Percentiles rank a stretch among this genome's conserved stretches.
Conservation (phyloP, 2,329 filamentous ascomycete genomes). For the Colletotrichum orbiculare region DNA sequence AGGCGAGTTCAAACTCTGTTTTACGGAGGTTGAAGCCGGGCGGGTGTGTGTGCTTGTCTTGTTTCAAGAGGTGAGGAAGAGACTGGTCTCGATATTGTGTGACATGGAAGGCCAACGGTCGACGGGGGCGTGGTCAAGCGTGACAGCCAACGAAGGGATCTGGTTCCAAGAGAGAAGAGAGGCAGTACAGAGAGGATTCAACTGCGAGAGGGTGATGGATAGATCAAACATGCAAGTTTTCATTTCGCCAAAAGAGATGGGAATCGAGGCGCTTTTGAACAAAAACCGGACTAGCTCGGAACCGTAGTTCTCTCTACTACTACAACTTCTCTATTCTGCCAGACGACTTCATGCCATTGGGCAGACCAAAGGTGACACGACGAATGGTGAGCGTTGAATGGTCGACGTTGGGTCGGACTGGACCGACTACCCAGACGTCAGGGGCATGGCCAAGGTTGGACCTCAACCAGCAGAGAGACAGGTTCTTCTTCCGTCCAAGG, state of each 20-base stretch:
- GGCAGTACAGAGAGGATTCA: background rate
- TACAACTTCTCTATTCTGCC: background rate
- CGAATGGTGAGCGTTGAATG: background rate
- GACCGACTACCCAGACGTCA: background rate
- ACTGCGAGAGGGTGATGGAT: constrained; percentile 11
- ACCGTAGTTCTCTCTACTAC: background rate
- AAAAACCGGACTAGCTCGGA: constrained; percentile 19
- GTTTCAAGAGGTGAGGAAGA: constrained; percentile 11
- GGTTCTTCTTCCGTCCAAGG: background rate
- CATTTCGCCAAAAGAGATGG: background rate
- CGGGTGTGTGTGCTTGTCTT: no score
- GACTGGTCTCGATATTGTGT: background rate
- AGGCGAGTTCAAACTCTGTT: background rate
- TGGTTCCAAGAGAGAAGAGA: background rate
- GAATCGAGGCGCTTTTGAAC: constrained; percentile 32
- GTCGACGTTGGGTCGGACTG: background rate
- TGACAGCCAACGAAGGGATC: background rate
- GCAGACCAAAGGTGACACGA: constrained; percentile 1
- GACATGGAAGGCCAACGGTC: constrained; percentile 6
- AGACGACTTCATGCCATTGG: background rate
- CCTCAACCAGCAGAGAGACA: constrained; percentile 16
- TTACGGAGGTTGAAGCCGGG: constrained; percentile 3
- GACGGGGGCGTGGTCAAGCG: background rate
- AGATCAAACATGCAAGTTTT: constrained; percentile 7
- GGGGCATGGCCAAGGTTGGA: constrained; percentile 19